Base-by-base conservation (phyloP, 78 protist species). In the Trichosphaerium sp. region DNA sequence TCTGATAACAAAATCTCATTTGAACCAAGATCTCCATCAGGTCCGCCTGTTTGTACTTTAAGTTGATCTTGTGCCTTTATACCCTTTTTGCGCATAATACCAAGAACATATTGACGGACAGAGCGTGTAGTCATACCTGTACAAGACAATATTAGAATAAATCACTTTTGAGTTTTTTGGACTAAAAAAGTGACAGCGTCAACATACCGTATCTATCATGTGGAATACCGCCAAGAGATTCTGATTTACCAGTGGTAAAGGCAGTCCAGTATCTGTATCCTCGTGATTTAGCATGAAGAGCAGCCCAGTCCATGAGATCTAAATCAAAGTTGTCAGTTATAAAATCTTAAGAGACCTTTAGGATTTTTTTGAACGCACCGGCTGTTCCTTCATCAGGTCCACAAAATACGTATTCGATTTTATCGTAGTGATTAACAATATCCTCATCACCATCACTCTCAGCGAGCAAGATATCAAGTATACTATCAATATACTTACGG, bases 11-110 rank as follows among this genome's bases (percentile, higher is more conserved):
- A 32, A 55, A 91, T 85, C 55, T 84, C 88, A 78, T 91, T 91
- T 29, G 83, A 59, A 14, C 91, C 95, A 11, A 91, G 61, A 57
- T 91, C 95, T 42, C 95, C 95, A 38, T 91, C 93, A 56, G 95
- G 95, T 28, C 95, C 95, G 60, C 95, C 95, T 5, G 95, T 91
- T 65, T 82, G 87, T 56, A 85, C 35, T 72, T 85, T 82, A 39
- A 89, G 77, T 40, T 63, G 38, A 12, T 23, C 44, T 60, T 56
- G 18, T 42, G 77, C 86, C 29, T 82, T 48, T 23, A 71, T n/a
- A 28, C 65, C 77, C 5, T 41, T 26, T 15, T 73, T 69, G 3
- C 14, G 41, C 34, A 76, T 61, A 26, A 77, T 55, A 29, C 88
- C 92, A 1, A 70, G 23, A 4, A 85, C 89, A 48, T 87, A 86